Evolutionary conservation across 1,139 yeast species (phyloP).

Genomic region (Geotrichum siamense): DNA sequence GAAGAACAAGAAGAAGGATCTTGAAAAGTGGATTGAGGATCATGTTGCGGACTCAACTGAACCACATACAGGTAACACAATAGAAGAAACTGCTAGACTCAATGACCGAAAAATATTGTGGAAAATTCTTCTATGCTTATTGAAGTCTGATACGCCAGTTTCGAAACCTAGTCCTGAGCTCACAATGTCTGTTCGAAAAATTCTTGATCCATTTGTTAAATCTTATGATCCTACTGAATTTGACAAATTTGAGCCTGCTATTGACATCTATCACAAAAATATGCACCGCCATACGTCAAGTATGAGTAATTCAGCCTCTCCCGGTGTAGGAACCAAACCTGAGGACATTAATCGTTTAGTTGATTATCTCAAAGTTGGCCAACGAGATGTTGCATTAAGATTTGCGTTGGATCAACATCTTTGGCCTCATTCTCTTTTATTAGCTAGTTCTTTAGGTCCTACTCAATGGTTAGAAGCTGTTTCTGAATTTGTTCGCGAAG

Average conservation of each 20-base stretch:
- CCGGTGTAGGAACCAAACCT: constrained; percentile 24
- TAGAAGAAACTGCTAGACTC: constrained; percentile 17
- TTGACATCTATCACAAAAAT: constrained; percentile 13
- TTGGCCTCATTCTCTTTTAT: constrained; percentile 70
- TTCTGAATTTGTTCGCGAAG: constrained; percentile 42
- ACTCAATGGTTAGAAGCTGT: constrained; percentile 57
- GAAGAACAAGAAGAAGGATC: constrained; percentile 53
- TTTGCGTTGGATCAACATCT: constrained; percentile 59
- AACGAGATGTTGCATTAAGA: constrained; percentile 58
- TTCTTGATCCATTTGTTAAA: constrained; percentile 17
- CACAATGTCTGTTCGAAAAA: constrained; percentile 7
- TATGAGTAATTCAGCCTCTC: constrained; percentile 23
- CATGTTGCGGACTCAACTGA: constrained; percentile 19
- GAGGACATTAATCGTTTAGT: constrained; percentile 30
- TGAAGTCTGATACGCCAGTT: constrained; percentile 24
- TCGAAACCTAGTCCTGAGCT: constrained; percentile 15
- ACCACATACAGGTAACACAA: background rate
- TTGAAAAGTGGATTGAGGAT: constrained; percentile 51
- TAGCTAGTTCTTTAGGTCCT: constrained; percentile 60
- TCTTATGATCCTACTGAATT: constrained; percentile 18
- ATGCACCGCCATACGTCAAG: constrained; percentile 1
- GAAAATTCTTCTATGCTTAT: constrained; percentile 28
- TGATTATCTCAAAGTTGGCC: constrained; percentile 50
- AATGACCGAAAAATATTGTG: constrained; percentile 29
- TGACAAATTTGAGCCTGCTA: constrained; percentile 16